Evolutionary conservation across 1,284 basidiomycete species (phyloP), one percentile per base, ranked within the genome.

Genomic region (Pisolithus thermaeus): DNA sequence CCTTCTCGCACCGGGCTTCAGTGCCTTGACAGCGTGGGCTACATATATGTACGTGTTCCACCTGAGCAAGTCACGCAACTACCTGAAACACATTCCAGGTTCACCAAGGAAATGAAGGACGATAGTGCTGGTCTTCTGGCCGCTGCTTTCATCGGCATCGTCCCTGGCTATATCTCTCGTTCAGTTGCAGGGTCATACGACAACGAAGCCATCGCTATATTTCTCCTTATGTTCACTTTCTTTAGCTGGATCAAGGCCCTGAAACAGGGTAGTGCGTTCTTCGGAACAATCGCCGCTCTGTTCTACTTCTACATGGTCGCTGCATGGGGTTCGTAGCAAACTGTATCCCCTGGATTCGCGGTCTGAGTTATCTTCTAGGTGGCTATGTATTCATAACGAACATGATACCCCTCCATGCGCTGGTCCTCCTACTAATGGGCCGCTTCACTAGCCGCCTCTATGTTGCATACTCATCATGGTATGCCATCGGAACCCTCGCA

Each of bases 291-390:
- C 44, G 87, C 95, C 22, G 97, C 95, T 7, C 73, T 99, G 14
- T 98, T 99, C 74, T 99, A 99, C 76, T 98, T 97, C 60, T 99
- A 98, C 80, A 99, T 99, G 97, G 97, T 99, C 16, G 96, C 97
- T 46, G 97, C 97, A 12, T 99, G 97, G 97, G 97, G 97, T 88
- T 58, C 55, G 80, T 70, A 35, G 25, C 43, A 4, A 43, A 20
- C 48, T 40, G 18, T 22, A 45, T 32, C 8, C 47, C 51, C 14
- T 22, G 46, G 37, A 3, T 20, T 12, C 20, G 44, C 57, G 47
- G 58, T 47, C 39, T 35, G 49, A 46, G 12, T 9, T 46, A 16
- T 48, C 16, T 27, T 39, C 12, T 41, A 90, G 87, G 87, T 76
- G 97, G 97, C 59, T 99, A 99, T 71, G 97, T 92, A 1, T 99